phyloP scores from a whole-genome alignment of 1,139 yeast species.

The Yamadazyma diospyri region DNA sequence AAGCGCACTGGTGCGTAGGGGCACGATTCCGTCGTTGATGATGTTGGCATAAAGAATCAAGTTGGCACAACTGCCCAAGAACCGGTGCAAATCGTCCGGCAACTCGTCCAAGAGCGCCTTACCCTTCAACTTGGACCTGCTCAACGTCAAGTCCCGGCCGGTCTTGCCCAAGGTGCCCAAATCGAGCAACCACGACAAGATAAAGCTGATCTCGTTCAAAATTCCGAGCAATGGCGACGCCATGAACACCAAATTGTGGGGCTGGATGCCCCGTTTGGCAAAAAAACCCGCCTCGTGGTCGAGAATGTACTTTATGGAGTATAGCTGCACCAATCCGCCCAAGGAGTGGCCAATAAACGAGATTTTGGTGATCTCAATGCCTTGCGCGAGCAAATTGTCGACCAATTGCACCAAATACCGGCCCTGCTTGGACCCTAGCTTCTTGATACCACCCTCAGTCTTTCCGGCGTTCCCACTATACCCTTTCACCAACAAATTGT shows the following conservation, averaged over 20 bases:
- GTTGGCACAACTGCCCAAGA: constrained; percentile 59
- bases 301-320: constrained; percentile 78
- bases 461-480: constrained; percentile 79
- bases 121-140: constrained; percentile 22
- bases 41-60: constrained; percentile 80
- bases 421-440: constrained; percentile 75
- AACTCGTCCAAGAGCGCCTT: constrained; percentile 68
- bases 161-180: constrained; percentile 89
- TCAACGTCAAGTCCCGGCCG: constrained; percentile 83
- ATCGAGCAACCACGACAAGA: constrained; percentile 76
- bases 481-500: constrained; percentile 75
- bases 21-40: constrained; percentile 91
- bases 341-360: constrained; percentile 91
- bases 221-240: constrained; percentile 91
- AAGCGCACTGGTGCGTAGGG: constrained; percentile 60
- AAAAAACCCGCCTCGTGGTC: constrained; percentile 57
- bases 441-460: constrained; percentile 86
- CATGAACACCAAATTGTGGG: constrained; percentile 72
- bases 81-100: constrained; percentile 74
- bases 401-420: constrained; percentile 62
- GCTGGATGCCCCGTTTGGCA: constrained; percentile 43
- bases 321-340: constrained; percentile 87
- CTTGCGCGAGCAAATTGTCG: constrained; percentile 23
- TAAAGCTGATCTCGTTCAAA: constrained; percentile 77
- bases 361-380: constrained; percentile 47